Evolutionary conservation across 2,329 filamentous ascomycete genomes (phyloP).

Genomic region (Stemphylium vesicarium): DNA sequence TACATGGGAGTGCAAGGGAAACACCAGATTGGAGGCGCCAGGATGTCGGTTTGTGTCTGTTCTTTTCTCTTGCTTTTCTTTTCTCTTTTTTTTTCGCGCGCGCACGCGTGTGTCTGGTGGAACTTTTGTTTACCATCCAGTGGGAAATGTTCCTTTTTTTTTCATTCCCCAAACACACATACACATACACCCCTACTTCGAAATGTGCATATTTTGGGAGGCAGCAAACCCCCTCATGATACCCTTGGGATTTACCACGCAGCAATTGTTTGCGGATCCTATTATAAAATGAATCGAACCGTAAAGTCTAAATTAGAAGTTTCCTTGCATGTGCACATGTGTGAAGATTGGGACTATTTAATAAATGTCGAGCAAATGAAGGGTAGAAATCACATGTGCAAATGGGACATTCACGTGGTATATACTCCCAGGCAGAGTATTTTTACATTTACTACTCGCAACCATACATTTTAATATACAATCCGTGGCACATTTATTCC

Average conservation of each 20-base stretch:
- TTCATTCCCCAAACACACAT: background rate
- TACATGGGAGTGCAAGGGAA: constrained; percentile 4
- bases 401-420: too few species aligned
- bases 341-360: too few species aligned
- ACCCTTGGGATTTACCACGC: constrained; percentile 26
- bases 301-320: constrained; percentile 22
- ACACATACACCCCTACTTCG: background rate
- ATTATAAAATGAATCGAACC: constrained; percentile 27
- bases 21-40: constrained; percentile 12
- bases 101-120: background rate
- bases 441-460: too few species aligned
- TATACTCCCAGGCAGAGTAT: too few species aligned
- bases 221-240: constrained; percentile 26
- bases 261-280: constrained; percentile 19
- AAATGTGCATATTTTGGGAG: constrained; percentile 30
- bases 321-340: too few species aligned
- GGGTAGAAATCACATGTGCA: too few species aligned
- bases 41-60: constrained; percentile 15
- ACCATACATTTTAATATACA: background rate
- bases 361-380: too few species aligned
- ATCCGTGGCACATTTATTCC: too few species aligned
- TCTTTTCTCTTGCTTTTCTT: constrained; percentile 7
- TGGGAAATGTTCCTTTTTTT: constrained; percentile 1
- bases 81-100: constrained; percentile 1
- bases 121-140: background rate